A percentile compares a stretch with the other conserved stretches of the same genome.
Conservation (phyloP, 176 grass and related monocot species). For the Triticum timopheevii region DNA sequence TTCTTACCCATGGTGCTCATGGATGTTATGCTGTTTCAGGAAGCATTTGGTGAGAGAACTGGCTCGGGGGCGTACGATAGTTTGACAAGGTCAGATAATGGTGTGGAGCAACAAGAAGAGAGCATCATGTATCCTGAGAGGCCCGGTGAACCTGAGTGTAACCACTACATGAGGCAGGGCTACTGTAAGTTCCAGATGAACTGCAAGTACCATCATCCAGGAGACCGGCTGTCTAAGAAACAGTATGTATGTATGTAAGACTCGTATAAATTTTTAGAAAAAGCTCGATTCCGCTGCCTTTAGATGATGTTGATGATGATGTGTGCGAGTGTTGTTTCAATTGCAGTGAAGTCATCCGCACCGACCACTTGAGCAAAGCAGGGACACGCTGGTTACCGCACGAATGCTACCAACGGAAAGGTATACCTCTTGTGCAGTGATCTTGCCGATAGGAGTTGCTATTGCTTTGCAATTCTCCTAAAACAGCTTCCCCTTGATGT, state of each 20-base stretch:
- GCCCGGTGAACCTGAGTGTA: conserved; percentile 41
- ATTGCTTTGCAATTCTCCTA: too few species aligned
- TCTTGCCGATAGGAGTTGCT: too few species aligned
- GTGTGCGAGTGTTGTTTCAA: not conserved
- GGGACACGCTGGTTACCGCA: not conserved
- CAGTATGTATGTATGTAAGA: not conserved
- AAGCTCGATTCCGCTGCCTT: not conserved
- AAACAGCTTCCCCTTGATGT: too few species aligned
- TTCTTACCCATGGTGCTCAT: not conserved
- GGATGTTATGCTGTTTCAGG: conserved; percentile 35
- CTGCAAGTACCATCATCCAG: conserved; percentile 65
- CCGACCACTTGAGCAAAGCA: not conserved
- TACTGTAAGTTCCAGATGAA: conserved; percentile 47
- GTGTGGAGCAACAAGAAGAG: conserved; percentile 23
- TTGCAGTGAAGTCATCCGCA: not conserved
- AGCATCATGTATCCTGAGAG: conserved; percentile 39
- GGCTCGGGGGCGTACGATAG: not conserved
- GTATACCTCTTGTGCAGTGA: conserved; percentile 1
- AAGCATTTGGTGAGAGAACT: conserved; percentile 5
- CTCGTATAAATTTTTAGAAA: not conserved
- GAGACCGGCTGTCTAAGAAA: conserved; percentile 12
- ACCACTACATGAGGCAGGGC: conserved; percentile 54
- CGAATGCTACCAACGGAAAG: conserved; percentile 8
- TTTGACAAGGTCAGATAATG: not conserved
- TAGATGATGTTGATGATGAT: conserved; percentile 26